These are phyloP conservation scores for Corymbia citriodora DNA, from an alignment of 441 rosid species.

Conservation along the genomic window DNA sequence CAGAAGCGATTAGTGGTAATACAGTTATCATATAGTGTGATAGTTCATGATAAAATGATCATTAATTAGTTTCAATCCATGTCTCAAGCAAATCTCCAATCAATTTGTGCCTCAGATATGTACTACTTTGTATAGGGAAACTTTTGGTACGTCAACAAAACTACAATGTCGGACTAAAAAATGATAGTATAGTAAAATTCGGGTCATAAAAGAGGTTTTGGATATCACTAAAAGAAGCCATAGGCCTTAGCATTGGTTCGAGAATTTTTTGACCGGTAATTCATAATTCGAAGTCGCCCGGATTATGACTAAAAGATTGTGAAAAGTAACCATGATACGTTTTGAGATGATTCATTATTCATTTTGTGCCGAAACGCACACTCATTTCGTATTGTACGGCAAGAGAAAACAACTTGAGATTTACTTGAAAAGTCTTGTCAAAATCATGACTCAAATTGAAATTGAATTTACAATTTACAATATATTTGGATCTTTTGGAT, in stretches of 20 bases:
- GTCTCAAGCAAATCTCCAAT: background rate
- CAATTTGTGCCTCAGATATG: background rate
- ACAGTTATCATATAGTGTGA: background rate
- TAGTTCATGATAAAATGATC: background rate
- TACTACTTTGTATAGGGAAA: background rate
- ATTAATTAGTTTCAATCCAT: background rate
- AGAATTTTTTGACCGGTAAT: background rate
- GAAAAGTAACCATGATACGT: background rate
- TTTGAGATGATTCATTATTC: rapidly evolving
- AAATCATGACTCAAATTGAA: background rate
- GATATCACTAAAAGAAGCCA: background rate
- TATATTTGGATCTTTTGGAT: background rate
- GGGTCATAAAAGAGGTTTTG: background rate
- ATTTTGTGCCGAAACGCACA: rapidly evolving
- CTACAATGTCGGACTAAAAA: background rate
- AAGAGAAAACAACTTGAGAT: background rate
- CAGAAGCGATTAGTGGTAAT: background rate
- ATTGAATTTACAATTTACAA: no score
- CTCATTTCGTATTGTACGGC: rapidly evolving
- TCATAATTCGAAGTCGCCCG: background rate
- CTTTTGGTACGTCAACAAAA: rapidly evolving
- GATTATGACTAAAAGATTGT: background rate
- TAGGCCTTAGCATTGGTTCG: background rate
- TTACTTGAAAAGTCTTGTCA: rapidly evolving
- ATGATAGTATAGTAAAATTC: background rate